phyloP scores from a whole-genome alignment of 1,284 basidiomycete genomes.

The Ganoderma multipileum region DNA sequence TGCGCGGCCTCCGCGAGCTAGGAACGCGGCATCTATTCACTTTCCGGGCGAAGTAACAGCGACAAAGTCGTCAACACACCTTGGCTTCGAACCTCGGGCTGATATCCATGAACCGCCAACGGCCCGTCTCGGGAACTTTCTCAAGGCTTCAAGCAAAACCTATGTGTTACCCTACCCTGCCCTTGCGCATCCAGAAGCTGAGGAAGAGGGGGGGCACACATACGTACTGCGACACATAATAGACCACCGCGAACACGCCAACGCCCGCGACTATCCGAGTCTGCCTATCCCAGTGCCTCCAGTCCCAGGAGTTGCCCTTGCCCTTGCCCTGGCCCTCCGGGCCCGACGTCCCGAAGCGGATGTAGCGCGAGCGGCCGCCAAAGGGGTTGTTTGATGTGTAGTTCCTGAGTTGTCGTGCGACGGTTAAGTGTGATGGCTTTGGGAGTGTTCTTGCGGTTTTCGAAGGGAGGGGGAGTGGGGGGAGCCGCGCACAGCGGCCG shows the following conservation, averaged over 20 bases:
- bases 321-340: constrained; percentile 14
- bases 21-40: too few relatives aligned
- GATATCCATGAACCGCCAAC: constrained; percentile 87
- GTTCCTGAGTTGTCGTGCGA: background rate
- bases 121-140: constrained; percentile 81
- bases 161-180: background rate
- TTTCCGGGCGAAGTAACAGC: background rate
- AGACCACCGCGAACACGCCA: constrained; percentile 50
- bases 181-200: background rate
- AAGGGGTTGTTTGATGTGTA: constrained; percentile 12
- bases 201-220: constrained; percentile 7
- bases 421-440: background rate
- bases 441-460: background rate
- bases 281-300: constrained; percentile 31
- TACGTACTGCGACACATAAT: constrained; percentile 68
- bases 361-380: constrained; percentile 32
- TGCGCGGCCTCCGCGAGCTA: constrained; percentile 61
- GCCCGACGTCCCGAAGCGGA: constrained; percentile 31
- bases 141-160: constrained; percentile 64
- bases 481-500: constrained; percentile 13
- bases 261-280: constrained; percentile 34
- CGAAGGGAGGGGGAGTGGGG: background rate
- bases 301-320: constrained; percentile 30
- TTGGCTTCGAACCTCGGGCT: constrained; percentile 63
- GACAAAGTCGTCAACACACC: constrained; percentile 39